Evolutionary conservation across 495 filamentous ascomycete species (phyloP).

Genomic region (Podospora fimiseda): DNA sequence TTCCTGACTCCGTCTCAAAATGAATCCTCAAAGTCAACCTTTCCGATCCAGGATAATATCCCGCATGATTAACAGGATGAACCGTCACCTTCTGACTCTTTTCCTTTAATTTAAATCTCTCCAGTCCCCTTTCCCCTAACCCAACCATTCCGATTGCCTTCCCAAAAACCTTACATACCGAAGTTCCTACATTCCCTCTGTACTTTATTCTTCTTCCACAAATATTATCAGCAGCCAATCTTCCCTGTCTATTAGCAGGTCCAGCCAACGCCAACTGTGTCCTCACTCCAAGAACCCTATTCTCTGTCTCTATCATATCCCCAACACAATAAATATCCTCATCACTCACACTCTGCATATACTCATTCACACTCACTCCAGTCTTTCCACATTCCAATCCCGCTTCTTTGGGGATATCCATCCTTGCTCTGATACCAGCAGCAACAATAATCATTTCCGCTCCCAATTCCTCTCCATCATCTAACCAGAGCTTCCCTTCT

Average conservation of each 20-base stretch:
- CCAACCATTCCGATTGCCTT: slow-evolving; percentile 22
- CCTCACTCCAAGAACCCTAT: slow-evolving; percentile 11
- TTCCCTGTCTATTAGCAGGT: slow-evolving; percentile 29
- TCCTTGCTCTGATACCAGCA: slow-evolving; percentile 21
- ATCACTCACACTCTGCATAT: slow-evolving; percentile 27
- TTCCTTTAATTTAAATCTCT: slow-evolving; percentile 8
- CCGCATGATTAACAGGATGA: slow-evolving; percentile 29
- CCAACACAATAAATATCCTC: slow-evolving; percentile 32
- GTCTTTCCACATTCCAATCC: slow-evolving; percentile 20
- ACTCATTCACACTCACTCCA: slow-evolving; percentile 20
- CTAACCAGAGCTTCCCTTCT: neutral
- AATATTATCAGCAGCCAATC: slow-evolving; percentile 28
- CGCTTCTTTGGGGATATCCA: slow-evolving; percentile 15
- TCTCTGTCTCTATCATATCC: slow-evolving; percentile 29
- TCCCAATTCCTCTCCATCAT: slow-evolving; percentile 3
- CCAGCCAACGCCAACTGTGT: slow-evolving; percentile 24
- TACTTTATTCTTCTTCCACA: slow-evolving; percentile 18
- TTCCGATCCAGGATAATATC: slow-evolving; percentile 28
- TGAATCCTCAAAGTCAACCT: slow-evolving; percentile 22
- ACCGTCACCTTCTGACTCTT: slow-evolving; percentile 20
- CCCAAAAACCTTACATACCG: slow-evolving; percentile 23
- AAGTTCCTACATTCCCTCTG: slow-evolving; percentile 24
- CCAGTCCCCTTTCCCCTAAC: slow-evolving; percentile 12
- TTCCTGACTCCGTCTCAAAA: slow-evolving; percentile 17
- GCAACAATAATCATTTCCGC: slow-evolving; percentile 21